Evolutionary conservation across 306 rosid species (phyloP), one percentile per base, ranked within the genome.

Genomic region (Rosa multiflora): DNA sequence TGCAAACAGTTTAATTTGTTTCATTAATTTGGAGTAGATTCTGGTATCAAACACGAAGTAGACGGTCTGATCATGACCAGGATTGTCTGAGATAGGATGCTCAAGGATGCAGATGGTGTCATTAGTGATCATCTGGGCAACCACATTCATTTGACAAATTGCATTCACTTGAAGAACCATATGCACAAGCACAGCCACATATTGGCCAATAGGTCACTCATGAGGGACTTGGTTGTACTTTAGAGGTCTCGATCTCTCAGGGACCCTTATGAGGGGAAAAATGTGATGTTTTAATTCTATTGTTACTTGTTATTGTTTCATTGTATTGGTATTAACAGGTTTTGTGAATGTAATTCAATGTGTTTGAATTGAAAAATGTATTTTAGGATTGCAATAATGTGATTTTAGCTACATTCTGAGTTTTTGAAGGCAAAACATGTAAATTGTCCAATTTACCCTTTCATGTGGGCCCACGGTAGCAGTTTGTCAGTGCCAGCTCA

Each of bases 101-200:
- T 96, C 32, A 93, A 96, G 87, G 99, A 96, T 80, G 96, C 99
- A 17, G 93, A 96, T 87, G 99, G 98, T 88, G 97, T 90, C 82
- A 90, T 91, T 71, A 83, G 93, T 84, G 98, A 93, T 77, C 99
- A 96, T 91, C 87, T 96, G 53, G 92, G 98, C 67, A 96, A 96
- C 88, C 98, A 93, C 80, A 91, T 96, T 66, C 99, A 96, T 87
- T 89, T 96, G 88, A 96, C 98, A 53, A 96, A 93, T 84, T 96
- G 99, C 83, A 96, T 96, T 83, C 99, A 93, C 90, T 84, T 96
- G 92, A 96, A 96, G 96, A 96, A 96, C 82, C 99, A 96, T 67
- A 93, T 96, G 98, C 99, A 96, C 84, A 96, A 91, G 88, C 93
- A 91, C 78, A 96, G 99, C 81, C 98, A 98, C 67, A 90, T 93